Conservation (phyloP, 2,329 filamentous ascomycete genomes). For the Laburnicola sp. region DNA sequence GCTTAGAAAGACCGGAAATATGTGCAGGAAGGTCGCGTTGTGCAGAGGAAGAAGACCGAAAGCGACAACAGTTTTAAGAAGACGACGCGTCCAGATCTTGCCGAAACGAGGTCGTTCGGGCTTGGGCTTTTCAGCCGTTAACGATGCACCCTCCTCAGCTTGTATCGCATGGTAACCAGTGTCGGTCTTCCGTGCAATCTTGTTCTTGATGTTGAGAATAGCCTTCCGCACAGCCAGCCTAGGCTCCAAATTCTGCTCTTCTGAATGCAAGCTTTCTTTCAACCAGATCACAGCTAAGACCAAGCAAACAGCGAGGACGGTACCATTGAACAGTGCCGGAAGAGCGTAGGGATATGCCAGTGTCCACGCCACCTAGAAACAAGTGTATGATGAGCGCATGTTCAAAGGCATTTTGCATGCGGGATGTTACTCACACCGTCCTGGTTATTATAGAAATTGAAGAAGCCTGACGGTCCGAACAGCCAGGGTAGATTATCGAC, state of each 20-base stretch:
- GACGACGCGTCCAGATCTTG: conserved; percentile 48
- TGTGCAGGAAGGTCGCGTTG: conserved; percentile 51
- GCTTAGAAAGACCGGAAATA: conserved; percentile 53
- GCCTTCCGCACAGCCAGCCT: conserved; percentile 41
- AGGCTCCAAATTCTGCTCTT: conserved; percentile 38
- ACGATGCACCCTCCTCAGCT: conserved; percentile 16
- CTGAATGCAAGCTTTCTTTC: conserved; percentile 56
- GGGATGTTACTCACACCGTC: conserved; percentile 49
- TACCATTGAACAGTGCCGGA: conserved; percentile 66
- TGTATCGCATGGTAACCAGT: conserved; percentile 17
- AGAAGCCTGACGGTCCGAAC: conserved; percentile 67
- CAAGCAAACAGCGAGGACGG: conserved; percentile 60
- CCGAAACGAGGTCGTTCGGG: conserved; percentile 39
- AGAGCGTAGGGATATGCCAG: conserved; percentile 67
- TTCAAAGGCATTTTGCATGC: neutral
- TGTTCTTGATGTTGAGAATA: conserved; percentile 30
- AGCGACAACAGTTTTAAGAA: conserved; percentile 46
- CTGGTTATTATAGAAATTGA: conserved; percentile 60
- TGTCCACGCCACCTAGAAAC: conserved; percentile 55
- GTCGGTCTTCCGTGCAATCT: conserved; percentile 20
- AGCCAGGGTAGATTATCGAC: conserved; percentile 60
- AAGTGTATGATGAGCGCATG: neutral
- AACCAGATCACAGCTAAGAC: conserved; percentile 63
- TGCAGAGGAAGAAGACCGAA: conserved; percentile 51
- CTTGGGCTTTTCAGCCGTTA: neutral